These are phyloP conservation scores for Capsicum chinense DNA, from an alignment of 257 asterid genomes.

Conservation along the genomic window DNA sequence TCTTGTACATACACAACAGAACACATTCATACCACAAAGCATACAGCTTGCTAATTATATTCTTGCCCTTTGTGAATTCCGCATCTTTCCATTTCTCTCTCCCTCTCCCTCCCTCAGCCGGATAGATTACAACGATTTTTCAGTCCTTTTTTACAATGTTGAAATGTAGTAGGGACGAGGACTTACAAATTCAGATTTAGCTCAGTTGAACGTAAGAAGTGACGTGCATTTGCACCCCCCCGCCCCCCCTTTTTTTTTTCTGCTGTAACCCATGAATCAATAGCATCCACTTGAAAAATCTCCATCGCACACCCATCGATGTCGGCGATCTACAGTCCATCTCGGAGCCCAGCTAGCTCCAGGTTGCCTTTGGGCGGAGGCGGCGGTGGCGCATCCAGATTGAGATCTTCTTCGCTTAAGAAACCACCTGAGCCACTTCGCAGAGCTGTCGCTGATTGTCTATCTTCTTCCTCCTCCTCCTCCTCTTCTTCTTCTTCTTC, in stretches of 20 bases:
- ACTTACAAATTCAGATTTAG: neutral
- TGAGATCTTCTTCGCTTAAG: conserved; percentile 86
- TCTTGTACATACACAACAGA: neutral
- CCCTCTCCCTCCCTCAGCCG: neutral
- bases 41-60: conserved; percentile 14
- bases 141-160: neutral
- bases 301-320: conserved; percentile 34
- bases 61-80: neutral
- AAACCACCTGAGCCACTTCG: conserved; percentile 99
- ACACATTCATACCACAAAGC: neutral
- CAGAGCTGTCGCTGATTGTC: conserved; percentile 93
- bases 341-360: conserved; percentile 75
- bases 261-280: neutral
- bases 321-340: conserved; percentile 72
- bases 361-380: conserved; percentile 79
- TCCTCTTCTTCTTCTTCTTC: too few relatives aligned
- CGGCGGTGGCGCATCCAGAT: conserved; percentile 53
- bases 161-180: conserved; percentile 24
- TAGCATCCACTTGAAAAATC: neutral
- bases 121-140: neutral
- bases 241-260: neutral
- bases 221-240: neutral
- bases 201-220: neutral
- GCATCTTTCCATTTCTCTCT: neutral
- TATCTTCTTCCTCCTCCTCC: conserved; percentile 75